Conservation (phyloP, 208 protist species). For the Balamuthia mandrillaris region DNA sequence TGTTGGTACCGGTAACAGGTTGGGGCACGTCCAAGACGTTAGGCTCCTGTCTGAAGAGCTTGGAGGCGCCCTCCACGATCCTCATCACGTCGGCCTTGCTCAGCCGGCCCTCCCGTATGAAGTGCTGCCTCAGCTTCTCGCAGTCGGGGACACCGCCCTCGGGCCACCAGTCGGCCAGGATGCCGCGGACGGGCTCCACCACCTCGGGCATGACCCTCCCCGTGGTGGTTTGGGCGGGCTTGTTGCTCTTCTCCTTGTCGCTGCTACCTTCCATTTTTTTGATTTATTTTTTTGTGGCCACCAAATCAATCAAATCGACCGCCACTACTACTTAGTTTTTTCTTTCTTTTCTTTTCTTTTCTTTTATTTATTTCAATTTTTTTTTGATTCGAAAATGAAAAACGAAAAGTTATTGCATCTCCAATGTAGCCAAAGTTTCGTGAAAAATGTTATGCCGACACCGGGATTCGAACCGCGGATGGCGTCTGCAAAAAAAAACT, state of each 20-base stretch:
- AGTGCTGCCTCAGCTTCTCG: conserved; percentile 40
- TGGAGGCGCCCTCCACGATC: conserved; percentile 40
- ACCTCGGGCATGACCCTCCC: conserved; percentile 48
- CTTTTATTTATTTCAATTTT: no score
- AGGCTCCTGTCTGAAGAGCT: conserved; percentile 54
- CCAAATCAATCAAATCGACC: no score
- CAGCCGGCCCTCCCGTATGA: conserved; percentile 49
- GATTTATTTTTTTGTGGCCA: no score
- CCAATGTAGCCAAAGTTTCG: no score
- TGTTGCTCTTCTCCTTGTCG: neutral
- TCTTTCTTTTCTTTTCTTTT: no score
- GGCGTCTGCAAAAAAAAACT: no score
- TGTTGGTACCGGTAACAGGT: conserved; percentile 54
- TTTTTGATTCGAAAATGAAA: no score
- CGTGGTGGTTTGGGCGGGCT: conserved; percentile 11
- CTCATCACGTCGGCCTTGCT: conserved; percentile 38
- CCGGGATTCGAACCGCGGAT: no score
- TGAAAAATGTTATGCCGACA: no score
- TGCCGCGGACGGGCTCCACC: conserved; percentile 21
- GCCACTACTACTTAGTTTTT: no score
- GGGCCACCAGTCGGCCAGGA: conserved; percentile 31
- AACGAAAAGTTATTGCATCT: no score
- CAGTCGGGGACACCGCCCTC: conserved; percentile 14
- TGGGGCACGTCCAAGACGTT: conserved; percentile 50
- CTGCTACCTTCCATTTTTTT: no score